A percentile compares a stretch with the other conserved stretches of the same genome.
phyloP scores from a whole-genome alignment of 306 rosid genomes.

The Malus sieversii region DNA sequence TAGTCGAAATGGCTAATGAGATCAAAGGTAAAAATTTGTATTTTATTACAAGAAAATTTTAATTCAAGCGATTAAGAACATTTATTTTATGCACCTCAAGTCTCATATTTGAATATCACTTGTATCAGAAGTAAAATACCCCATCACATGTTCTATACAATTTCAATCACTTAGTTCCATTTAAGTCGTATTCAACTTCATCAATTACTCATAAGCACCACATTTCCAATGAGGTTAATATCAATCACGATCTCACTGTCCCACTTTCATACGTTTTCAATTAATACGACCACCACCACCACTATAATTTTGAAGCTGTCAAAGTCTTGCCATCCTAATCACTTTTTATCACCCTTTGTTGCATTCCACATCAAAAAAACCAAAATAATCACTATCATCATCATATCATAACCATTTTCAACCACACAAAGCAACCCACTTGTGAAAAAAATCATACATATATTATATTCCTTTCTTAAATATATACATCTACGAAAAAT shows the following conservation, averaged over 20 bases:
- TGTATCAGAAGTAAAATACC: too few species aligned
- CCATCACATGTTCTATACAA: too few species aligned
- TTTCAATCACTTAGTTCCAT: background rate
- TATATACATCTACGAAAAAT: conserved; percentile 11
- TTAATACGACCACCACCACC: background rate
- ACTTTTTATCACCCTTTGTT: background rate
- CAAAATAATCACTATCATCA: background rate
- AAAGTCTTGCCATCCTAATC: background rate
- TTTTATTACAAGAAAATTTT: too few species aligned
- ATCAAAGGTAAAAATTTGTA: too few species aligned
- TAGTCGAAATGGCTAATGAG: too few species aligned
- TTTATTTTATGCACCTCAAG: too few species aligned
- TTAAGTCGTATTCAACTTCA: background rate
- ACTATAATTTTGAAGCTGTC: background rate
- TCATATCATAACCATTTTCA: background rate
- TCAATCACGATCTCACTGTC: background rate
- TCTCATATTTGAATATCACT: too few species aligned
- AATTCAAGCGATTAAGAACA: too few species aligned
- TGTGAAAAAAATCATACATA: background rate
- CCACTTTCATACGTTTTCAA: background rate
- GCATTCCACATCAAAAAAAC: background rate
- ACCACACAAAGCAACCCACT: background rate
- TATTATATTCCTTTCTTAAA: background rate
- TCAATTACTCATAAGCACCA: background rate
- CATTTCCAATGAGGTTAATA: background rate